Base-by-base conservation (phyloP, 192 early-diverging fungal genomes). In the Podila minutissima region DNA sequence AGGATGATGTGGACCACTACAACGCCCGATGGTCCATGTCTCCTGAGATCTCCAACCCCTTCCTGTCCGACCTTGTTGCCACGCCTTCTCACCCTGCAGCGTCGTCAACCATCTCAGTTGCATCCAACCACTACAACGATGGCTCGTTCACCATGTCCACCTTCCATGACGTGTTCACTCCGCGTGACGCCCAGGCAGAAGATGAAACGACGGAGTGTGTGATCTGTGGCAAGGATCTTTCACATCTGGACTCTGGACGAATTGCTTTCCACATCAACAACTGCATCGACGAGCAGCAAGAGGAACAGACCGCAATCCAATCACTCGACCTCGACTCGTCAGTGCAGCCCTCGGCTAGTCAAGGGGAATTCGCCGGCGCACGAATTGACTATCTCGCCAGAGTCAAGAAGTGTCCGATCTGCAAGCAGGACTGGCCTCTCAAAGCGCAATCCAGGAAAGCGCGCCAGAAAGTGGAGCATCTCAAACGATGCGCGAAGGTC, bases 221-320 rank as follows among this genome's bases (percentile, higher is more conserved):
- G 2, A 32, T 77, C 3, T 77, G 74, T 20, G 74, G 74, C 24
- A 77, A 77, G 38, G 11, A 24, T 4, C 64, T 77, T 17, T 53
- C 64, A 0, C 74, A 77, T 31, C 35, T 77, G n/a, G 74, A 77
- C 49, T 41, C 33, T 24, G 74, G 51, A 19, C 67, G 74, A 15
- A 35, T 77, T 17, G 74, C 38, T 11, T 77, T 69, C 28, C 74
- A 77, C 53, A 51, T 77, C 48, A 77, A 77, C 59, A 77, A 49
- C 32, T 77, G 74, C 49, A 77, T 77, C 9, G 74, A 77, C 9
- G 74, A 75, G 28, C 60, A 75, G n/a, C 59, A 69, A 29, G 24
- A 53, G 15, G 32, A 60, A 31, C 66, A 62, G 49, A 55, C 67
- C 15, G 22, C 66, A n/a, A 4, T 28, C 8, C 59, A 55, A 26